Conservation (phyloP, 2,329 filamentous ascomycete genomes). For the Paracamarosporium sp. region DNA sequence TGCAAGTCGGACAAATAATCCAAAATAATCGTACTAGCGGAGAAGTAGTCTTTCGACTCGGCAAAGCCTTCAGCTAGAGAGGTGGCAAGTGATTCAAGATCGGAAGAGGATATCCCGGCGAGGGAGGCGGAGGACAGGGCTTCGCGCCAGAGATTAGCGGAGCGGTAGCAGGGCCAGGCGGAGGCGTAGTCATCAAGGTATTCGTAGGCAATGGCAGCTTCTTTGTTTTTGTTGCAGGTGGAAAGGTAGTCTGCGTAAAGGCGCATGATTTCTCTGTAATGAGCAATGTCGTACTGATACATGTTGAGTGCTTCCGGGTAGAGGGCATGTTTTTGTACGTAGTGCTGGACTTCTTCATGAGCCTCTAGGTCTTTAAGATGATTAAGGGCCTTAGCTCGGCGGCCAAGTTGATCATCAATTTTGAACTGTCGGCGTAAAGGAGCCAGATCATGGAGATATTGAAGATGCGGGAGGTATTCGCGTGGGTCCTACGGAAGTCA, state of each 20-base stretch:
- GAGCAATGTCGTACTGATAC: slow-evolving; percentile 80
- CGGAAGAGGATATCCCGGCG: slow-evolving; percentile 61
- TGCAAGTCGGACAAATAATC: slow-evolving; percentile 80
- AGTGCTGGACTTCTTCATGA: slow-evolving; percentile 80
- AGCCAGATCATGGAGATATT: slow-evolving; percentile 78
- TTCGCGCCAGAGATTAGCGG: slow-evolving; percentile 89
- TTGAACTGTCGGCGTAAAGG: slow-evolving; percentile 76
- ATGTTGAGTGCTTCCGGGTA: slow-evolving; percentile 79
- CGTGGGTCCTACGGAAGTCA: slow-evolving; percentile 69
- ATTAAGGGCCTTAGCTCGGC: slow-evolving; percentile 75
- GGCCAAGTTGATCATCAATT: slow-evolving; percentile 87
- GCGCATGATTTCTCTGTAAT: slow-evolving; percentile 71
- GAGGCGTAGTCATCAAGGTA: slow-evolving; percentile 76
- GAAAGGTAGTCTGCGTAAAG: slow-evolving; percentile 83
- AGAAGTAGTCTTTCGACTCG: slow-evolving; percentile 83
- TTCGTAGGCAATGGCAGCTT: slow-evolving; percentile 91
- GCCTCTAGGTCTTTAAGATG: slow-evolving; percentile 76
- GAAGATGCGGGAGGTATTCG: slow-evolving; percentile 94
- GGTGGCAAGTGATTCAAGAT: slow-evolving; percentile 72
- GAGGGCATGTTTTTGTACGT: slow-evolving; percentile 79
- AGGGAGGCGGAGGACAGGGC: slow-evolving; percentile 80
- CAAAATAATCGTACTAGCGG: slow-evolving; percentile 79
- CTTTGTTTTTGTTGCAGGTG: slow-evolving; percentile 76
- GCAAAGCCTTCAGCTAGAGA: slow-evolving; percentile 78
- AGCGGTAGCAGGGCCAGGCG: slow-evolving; percentile 83